Conservation (phyloP, 2,329 filamentous ascomycete species). For the Trichoderma semiorbis region DNA sequence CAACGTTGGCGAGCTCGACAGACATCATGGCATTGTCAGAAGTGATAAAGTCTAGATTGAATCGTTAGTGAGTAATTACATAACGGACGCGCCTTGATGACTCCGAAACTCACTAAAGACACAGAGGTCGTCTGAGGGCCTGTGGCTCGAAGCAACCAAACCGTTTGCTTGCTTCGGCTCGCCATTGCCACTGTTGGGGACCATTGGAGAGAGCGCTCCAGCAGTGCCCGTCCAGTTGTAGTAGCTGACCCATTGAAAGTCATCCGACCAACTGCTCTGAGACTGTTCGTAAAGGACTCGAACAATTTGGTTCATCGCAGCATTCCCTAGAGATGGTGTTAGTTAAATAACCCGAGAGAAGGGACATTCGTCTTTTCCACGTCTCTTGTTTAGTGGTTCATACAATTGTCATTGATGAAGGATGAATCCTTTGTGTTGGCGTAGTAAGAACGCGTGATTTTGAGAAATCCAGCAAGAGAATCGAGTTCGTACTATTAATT, state of each 20-base stretch:
- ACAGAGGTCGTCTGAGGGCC: conserved; percentile 79
- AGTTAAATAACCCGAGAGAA: not conserved
- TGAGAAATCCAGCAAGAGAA: conserved; percentile 81
- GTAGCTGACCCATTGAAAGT: conserved; percentile 28
- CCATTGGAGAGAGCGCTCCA: conserved; percentile 25
- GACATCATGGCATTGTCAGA: conserved; percentile 39
- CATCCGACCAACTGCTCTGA: conserved; percentile 25
- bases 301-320: conserved; percentile 43
- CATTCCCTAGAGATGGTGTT: conserved; percentile 61
- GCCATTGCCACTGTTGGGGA: conserved; percentile 68
- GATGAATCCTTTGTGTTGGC: conserved; percentile 63
- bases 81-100: too few relatives aligned
- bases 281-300: conserved; percentile 27
- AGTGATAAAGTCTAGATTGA: conserved; percentile 43
- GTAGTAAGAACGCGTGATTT: conserved; percentile 74
- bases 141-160: conserved; percentile 74
- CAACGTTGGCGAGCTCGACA: conserved; percentile 53
- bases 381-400: not conserved
- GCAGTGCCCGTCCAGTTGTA: conserved; percentile 30
- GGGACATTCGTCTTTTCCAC: not conserved
- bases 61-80: not conserved
- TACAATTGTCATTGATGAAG: conserved; percentile 51
- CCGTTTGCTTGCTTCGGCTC: conserved; percentile 76
- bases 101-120: conserved; percentile 48
- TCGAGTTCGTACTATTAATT: conserved; percentile 76